A percentile compares a stretch with the other conserved stretches of the same genome.
Evolutionary conservation across 164 flowering plant genomes (phyloP).

Genomic region (Kingdonia uniflora): DNA sequence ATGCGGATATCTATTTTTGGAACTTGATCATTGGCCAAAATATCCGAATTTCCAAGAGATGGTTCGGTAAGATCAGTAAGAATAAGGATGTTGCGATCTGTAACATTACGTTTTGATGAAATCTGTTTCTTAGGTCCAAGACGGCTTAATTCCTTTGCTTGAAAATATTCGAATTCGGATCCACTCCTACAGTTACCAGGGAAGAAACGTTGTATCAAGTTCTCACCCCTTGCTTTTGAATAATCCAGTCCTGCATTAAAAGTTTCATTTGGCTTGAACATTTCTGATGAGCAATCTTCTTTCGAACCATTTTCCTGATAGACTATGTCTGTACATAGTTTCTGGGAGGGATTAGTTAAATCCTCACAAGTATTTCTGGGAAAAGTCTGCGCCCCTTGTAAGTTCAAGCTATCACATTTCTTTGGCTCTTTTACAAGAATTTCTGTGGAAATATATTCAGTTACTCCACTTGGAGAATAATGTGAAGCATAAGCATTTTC

Average conservation of each 20-base stretch:
- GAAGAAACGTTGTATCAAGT: constrained; percentile 9
- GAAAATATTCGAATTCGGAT: constrained; percentile 7
- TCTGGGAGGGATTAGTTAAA: constrained; percentile 10
- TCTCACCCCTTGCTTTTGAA: constrained; percentile 7
- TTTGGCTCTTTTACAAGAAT: constrained; percentile 13
- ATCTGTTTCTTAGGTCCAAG: constrained; percentile 6
- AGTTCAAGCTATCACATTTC: no score
- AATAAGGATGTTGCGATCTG: neutral
- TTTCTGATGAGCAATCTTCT: constrained; percentile 12
- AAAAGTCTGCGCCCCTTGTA: constrained; percentile 12
- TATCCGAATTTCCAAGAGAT: constrained; percentile 7
- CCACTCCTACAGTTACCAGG: constrained; percentile 2
- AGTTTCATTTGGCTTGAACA: neutral
- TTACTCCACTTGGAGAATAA: constrained; percentile 20
- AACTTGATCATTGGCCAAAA: constrained; percentile 1
- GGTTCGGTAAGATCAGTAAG: constrained; percentile 1
- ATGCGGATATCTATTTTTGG: constrained; percentile 22
- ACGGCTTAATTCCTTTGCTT: constrained; percentile 1
- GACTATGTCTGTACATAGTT: constrained; percentile 6
- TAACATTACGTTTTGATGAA: constrained; percentile 1
- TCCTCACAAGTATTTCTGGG: constrained; percentile 12
- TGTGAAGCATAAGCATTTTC: constrained; percentile 13
- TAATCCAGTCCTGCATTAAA: constrained; percentile 8
- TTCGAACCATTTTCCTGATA: constrained; percentile 1
- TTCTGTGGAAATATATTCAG: constrained; percentile 17